These are phyloP conservation scores for Rubia balearica DNA, from an alignment of 305 asterid species.

Conservation along the genomic window DNA sequence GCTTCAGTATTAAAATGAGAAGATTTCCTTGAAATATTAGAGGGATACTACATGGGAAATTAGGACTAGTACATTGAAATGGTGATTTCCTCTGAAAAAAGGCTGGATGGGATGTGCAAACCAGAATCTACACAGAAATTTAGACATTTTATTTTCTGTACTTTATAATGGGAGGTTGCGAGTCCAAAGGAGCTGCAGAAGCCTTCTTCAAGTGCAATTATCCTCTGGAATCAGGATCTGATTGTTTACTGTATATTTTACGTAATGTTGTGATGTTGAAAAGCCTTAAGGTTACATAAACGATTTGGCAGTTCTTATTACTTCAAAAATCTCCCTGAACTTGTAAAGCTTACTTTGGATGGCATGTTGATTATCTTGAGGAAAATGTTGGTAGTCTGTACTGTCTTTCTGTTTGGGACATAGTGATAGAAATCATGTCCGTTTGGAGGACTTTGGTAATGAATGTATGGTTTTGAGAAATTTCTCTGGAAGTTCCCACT, in stretches of 20 bases:
- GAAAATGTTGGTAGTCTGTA: no score
- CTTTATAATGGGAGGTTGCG: not conserved
- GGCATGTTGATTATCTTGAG: not conserved
- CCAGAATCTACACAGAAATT: no score
- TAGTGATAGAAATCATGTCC: not conserved
- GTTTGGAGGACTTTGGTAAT: not conserved
- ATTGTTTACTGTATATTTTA: not conserved
- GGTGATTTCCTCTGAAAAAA: not conserved
- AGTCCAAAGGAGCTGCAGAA: not conserved
- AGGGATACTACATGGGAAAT: not conserved
- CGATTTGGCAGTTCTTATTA: not conserved
- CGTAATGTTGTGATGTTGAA: not conserved
- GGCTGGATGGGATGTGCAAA: not conserved
- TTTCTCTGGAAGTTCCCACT: not conserved
- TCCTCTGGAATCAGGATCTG: not conserved
- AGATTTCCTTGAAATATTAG: not conserved
- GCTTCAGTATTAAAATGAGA: constrained; percentile 1
- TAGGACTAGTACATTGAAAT: not conserved
- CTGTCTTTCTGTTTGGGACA: not conserved
- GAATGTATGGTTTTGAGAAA: not conserved
- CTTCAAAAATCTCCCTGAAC: not conserved
- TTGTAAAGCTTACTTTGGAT: not conserved
- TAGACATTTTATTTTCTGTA: not conserved
- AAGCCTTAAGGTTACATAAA: not conserved
- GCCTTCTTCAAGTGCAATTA: not conserved